Evolutionary conservation across 1,284 basidiomycete genomes (phyloP).

Genomic region (Ceraceosorus bombacis): DNA sequence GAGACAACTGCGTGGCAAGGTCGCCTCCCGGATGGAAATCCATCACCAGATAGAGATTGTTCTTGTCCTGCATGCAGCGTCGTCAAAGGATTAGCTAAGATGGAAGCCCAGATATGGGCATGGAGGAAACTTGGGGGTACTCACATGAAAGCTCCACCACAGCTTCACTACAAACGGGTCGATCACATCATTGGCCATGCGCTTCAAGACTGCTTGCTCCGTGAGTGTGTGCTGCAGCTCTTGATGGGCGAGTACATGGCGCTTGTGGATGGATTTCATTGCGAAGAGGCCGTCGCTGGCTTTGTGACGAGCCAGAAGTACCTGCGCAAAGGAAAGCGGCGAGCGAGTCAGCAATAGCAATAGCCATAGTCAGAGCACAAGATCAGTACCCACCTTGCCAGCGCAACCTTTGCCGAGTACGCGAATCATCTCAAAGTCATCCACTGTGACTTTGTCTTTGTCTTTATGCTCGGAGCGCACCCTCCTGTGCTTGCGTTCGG

Average conservation of each 20-base stretch:
- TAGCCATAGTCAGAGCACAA: neutral
- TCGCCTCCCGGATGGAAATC: slow-evolving; percentile 96
- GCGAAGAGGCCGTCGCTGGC: slow-evolving; percentile 67
- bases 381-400: slow-evolving; percentile 59
- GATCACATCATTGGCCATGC: slow-evolving; percentile 58
- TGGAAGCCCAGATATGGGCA: no score
- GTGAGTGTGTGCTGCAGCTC: slow-evolving; percentile 90
- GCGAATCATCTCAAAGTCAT: slow-evolving; percentile 92
- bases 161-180: slow-evolving; percentile 91
- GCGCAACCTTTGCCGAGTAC: slow-evolving; percentile 94
- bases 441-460: slow-evolving; percentile 52
- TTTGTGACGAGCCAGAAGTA: slow-evolving; percentile 50
- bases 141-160: slow-evolving; percentile 70
- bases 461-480: slow-evolving; percentile 7
- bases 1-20: slow-evolving; percentile 86
- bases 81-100: neutral
- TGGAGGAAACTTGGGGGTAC: neutral
- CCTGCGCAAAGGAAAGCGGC: neutral
- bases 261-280: slow-evolving; percentile 91
- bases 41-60: slow-evolving; percentile 49
- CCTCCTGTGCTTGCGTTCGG: slow-evolving; percentile 46
- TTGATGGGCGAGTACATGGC: slow-evolving; percentile 83
- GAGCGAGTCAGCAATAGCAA: neutral
- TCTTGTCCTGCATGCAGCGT: slow-evolving; percentile 9
- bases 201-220: slow-evolving; percentile 83